Base-by-base conservation (phyloP, 805 yeast genomes). In the Gaillardinia entomophila region DNA sequence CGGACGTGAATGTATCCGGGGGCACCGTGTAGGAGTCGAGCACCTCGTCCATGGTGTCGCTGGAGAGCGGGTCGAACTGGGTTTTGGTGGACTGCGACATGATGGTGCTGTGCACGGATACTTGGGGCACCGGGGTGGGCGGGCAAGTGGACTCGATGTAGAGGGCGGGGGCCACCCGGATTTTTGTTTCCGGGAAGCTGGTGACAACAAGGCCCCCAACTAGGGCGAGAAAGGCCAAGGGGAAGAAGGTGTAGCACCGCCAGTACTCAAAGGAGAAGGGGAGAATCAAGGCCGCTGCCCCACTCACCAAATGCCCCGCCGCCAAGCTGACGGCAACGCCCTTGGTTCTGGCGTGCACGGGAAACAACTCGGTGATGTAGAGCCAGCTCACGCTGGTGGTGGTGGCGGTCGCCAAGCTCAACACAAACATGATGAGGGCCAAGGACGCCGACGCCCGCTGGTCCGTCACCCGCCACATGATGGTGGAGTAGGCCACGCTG, bases 321-420 rank as follows among this genome's bases (percentile, higher is more conserved):
- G 68, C 49, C 66, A 70, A 65, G 28, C 73, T 64, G 4, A 72
- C 39, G 0, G 75, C 57, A 16, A 66, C 50, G 0, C 76, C 77
- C 40, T 68, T 71, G 0, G 70, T 53, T 38, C 73, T 66, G 1
- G 71, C 66, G 17, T 53, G 51, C 1, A 51, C 50, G 0, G 75
- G 73, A 27, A 75, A 62, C 4, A 73, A 49, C 41, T 75, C 81
- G 31, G 67, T 62, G 4, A 73, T 61, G 43, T 71, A 74, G 14
- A 75, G 47, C 73, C 72, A 66, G 22, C 75, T 63, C 1, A 68
- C 30, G 1, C 39, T 33, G 7, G 66, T 66, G 26, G 72, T 53
- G 0, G 57, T 33, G 0, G 48, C 32, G 43, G 62, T 66, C 6
- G 68, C 48, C 2, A 52, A 4, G 0, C 69, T 60, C 17, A 71